These are phyloP conservation scores for Tinospora cordifolia DNA, from an alignment of 164 flowering plant species.

Conservation along the genomic window DNA sequence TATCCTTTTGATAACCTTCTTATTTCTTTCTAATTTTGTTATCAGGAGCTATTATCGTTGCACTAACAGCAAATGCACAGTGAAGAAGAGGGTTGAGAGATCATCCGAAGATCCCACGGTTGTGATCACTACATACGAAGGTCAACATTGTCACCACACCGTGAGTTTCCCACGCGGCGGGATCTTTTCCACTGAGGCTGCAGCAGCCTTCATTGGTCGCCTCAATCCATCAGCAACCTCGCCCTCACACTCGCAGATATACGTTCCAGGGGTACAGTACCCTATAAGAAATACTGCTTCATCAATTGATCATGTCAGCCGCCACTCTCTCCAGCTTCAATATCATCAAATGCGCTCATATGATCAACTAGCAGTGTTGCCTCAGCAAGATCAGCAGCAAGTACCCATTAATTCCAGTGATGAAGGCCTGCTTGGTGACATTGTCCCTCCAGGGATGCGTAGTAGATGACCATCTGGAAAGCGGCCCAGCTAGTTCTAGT, in stretches of 20 bases:
- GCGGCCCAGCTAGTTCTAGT: no score
- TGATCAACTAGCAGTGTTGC: conserved; percentile 1
- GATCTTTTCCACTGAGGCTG: conserved; percentile 24
- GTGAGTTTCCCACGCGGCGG: conserved; percentile 57
- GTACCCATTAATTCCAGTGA: conserved; percentile 21
- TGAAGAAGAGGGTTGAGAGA: conserved; percentile 86
- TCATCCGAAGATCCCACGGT: conserved; percentile 59
- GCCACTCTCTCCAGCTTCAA: conserved; percentile 10
- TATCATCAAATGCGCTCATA: conserved; percentile 15
- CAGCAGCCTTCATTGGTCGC: conserved; percentile 22
- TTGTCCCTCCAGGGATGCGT: conserved; percentile 58
- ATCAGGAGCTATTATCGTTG: conserved; percentile 84
- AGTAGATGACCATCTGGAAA: conserved; percentile 26
- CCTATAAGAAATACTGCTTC: conserved; percentile 13
- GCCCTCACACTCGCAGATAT: no score
- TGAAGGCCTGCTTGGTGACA: conserved; percentile 69
- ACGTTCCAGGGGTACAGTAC: conserved; percentile 30
- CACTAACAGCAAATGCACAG: conserved; percentile 83
- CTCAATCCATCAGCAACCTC: conserved; percentile 19
- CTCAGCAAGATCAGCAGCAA: conserved; percentile 11
- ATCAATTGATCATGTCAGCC: conserved; percentile 10
- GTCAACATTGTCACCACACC: conserved; percentile 81
- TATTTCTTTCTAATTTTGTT: no score
- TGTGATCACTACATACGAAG: conserved; percentile 91
- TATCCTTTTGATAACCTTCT: no score